phyloP scores from a whole-genome alignment of 345 rosid species.

The Luvunga scandens region DNA sequence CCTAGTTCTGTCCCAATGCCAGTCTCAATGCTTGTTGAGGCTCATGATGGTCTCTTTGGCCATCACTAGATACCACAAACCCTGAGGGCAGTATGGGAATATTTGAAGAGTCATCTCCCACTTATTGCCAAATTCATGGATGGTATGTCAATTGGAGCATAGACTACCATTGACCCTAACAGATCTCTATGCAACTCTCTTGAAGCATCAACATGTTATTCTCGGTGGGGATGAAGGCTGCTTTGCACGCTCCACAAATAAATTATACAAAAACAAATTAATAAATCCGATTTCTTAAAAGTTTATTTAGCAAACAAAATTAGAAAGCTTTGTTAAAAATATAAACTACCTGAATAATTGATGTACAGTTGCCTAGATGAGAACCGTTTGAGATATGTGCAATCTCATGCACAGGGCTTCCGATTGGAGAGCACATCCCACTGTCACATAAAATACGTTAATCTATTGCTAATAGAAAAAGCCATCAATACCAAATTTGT shows the following conservation, averaged over 20 bases:
- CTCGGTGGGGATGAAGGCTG: conserved; percentile 30
- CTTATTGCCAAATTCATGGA: conserved; percentile 29
- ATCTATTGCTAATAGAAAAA: no score
- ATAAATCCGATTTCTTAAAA: not conserved
- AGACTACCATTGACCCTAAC: conserved; percentile 48
- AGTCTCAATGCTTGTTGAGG: conserved; percentile 10
- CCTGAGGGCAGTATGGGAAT: conserved; percentile 77
- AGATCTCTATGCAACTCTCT: conserved; percentile 53
- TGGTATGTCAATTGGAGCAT: conserved; percentile 51
- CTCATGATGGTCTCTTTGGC: conserved; percentile 1
- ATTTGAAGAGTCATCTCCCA: conserved; percentile 29
- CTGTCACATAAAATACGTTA: conserved; percentile 27
- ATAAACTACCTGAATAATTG: conserved; percentile 42
- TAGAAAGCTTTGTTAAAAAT: no score
- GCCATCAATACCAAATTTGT: no score
- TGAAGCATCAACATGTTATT: conserved; percentile 52
- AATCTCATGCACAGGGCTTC: conserved; percentile 41
- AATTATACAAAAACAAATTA: not conserved
- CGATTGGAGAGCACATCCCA: conserved; percentile 68
- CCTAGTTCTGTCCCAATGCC: not conserved
- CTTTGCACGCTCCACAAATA: not conserved
- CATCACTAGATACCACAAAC: conserved; percentile 52
- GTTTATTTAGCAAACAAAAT: no score
- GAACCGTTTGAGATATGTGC: conserved; percentile 41
- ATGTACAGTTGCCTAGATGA: conserved; percentile 45